Evolutionary conservation across 352 stramenopile species (phyloP), one percentile per base, ranked within the genome.

Genomic region (Blastocystis sp.): DNA sequence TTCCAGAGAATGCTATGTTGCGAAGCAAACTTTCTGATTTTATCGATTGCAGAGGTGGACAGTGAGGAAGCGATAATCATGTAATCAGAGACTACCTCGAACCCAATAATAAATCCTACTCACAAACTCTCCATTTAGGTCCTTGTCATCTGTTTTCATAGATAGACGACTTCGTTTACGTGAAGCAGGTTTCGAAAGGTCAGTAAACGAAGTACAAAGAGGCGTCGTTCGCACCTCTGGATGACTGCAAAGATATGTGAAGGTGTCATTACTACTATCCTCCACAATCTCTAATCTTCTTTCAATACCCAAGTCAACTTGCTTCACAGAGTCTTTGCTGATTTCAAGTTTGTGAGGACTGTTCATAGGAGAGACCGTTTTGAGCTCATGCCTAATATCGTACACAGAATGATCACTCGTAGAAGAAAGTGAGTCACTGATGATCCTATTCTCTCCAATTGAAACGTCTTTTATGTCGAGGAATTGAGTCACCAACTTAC

Each of bases 61-160:
- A 85, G 73, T 7, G 73, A 85, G 16, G 73, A 85, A 13, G 53
- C 63, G n/a, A 85, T 43, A 55, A 85, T 85, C 43, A 85, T 69
- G 50, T 85, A 85, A 65, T 85, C 73, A 16, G 47, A 68, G 9
- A 85, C 55, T 39, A 66, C 16, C 50, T n/a, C 50, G 50, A 59
- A 59, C 20, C 50, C 20, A 13, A n/a, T n/a, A n/a, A n/a, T 13
- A n/a, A 59, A 59, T 13, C 2, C 50, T 59, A 59, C 50, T 59
- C 50, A 59, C 50, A n/a, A 59, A 59, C 11, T 3, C 50, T n/a
- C 20, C 50, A 3, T n/a, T n/a, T 2, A n/a, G 11, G 3, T 70
- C 30, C 24, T 39, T 13, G 9, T 43, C 26, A 75, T 24, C 6
- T 7, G 64, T 47, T 8, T 39, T 75, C 20, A 39, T 41, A 7